phyloP scores from a whole-genome alignment of 2,329 filamentous ascomycete genomes.

The Penicillium hordei region DNA sequence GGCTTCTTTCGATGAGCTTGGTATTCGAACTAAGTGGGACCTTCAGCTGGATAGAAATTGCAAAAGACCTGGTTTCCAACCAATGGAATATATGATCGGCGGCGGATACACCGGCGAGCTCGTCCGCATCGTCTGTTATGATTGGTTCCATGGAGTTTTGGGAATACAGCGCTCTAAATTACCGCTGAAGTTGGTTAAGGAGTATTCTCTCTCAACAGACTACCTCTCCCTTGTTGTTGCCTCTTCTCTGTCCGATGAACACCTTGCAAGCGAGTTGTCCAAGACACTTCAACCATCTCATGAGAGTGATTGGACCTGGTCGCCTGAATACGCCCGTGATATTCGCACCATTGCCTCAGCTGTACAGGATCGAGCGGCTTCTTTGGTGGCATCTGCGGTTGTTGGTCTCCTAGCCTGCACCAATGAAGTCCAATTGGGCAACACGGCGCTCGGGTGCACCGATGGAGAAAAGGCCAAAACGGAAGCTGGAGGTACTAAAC shows the following conservation, averaged over 20 bases:
- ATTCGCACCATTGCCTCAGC: constrained; percentile 65
- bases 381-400: constrained; percentile 67
- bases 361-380: constrained; percentile 68
- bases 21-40: constrained; percentile 69
- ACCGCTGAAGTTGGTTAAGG: constrained; percentile 53
- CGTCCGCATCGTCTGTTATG: constrained; percentile 64
- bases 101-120: constrained; percentile 73
- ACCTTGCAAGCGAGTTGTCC: constrained; percentile 44
- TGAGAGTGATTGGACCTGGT: constrained; percentile 58
- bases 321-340: constrained; percentile 55
- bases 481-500: constrained; percentile 11
- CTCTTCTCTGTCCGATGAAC: constrained; percentile 45
- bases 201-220: constrained; percentile 64
- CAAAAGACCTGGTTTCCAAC: constrained; percentile 70
- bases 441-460: constrained; percentile 9
- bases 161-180: constrained; percentile 45
- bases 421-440: constrained; percentile 56
- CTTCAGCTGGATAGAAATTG: constrained; percentile 60
- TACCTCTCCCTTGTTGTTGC: constrained; percentile 69
- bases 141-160: constrained; percentile 55
- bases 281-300: constrained; percentile 52
- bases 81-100: constrained; percentile 76
- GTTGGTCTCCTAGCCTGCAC: constrained; percentile 66
- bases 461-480: not conserved
- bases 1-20: constrained; percentile 59